Evolutionary conservation across 2,329 filamentous ascomycete species (phyloP).

Genomic region (Colletotrichum orchidophilum): DNA sequence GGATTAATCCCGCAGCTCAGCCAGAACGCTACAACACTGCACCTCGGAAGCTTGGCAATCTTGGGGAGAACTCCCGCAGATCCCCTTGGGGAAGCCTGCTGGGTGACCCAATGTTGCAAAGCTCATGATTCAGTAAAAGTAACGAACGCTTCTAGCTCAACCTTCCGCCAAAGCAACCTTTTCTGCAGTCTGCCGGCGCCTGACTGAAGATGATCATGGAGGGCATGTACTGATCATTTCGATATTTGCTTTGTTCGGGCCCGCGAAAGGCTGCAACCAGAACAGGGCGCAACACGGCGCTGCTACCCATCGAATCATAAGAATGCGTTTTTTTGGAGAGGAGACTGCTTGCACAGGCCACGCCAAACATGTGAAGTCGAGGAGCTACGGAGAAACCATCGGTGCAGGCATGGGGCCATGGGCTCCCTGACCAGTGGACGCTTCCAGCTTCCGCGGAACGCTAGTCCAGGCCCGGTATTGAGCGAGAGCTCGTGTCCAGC

Average conservation of each 20-base stretch:
- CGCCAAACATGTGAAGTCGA: constrained; percentile 29
- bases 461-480: constrained; percentile 17
- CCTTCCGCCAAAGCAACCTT: background rate
- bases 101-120: constrained; percentile 18
- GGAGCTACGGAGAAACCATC: constrained; percentile 20
- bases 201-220: background rate
- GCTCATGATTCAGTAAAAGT: constrained; percentile 22
- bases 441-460: constrained; percentile 29
- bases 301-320: constrained; percentile 13
- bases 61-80: constrained; percentile 8
- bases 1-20: constrained; percentile 1
- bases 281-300: background rate
- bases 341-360: constrained; percentile 23
- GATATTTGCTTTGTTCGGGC: constrained; percentile 2
- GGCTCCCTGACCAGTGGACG: constrained; percentile 8
- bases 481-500: constrained; percentile 6
- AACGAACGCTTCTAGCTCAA: background rate
- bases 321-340: constrained; percentile 14
- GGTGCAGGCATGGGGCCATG: too few species aligned
- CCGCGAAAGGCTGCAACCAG: constrained; percentile 8
- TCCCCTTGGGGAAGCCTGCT: constrained; percentile 19
- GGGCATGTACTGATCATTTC: background rate
- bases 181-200: background rate
- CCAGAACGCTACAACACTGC: constrained; percentile 22
- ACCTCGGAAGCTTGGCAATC: constrained; percentile 28